Evolutionary conservation across 805 yeast genomes (phyloP), one percentile per base, ranked within the genome.

Genomic region (Saturnispora kantuleensis): DNA sequence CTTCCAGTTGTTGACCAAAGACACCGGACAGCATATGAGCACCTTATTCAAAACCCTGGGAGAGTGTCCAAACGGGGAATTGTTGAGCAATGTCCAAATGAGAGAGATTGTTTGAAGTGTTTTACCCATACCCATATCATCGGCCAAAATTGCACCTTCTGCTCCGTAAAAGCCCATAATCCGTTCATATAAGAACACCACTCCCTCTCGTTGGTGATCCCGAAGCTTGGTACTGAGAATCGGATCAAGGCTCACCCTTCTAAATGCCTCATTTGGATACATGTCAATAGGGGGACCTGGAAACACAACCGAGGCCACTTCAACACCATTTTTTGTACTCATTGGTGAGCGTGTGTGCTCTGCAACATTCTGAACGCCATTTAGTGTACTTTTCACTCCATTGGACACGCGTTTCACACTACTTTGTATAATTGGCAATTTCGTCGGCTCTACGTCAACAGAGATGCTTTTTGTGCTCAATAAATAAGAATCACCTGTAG

Each of bases 101-200:
- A 87, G 59, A 0, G 95, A 58, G 5, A 93, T 90, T 0, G 96
- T 77, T 75, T 81, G 89, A 35, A 93, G 63, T 0, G 97, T 89
- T 55, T 84, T 84, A 2, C 96, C 96, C 13, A 93, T 67, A 0
- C 98, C 98, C 98, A 93, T 93, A 54, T 90, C 97, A 62, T 93
- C 98, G 0, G 98, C 98, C 36, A 93, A 62, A 5, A 93, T 64
- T 2, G 90, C 89, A 0, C 98, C 97, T 36, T 63, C 53, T 0
- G 76, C 74, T 2, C 67, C 65, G 16, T 63, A 65, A 42, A 73
- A 63, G 0, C 95, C 95, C 81, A 83, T 76, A 1, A 89, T 73
- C 53, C 96, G 85, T 46, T 84, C 82, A 57, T 86, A 86, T 52
- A 93, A 64, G 55, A 93, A 93, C 43, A 64, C 59, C 0, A 90